A percentile compares a stretch with the other conserved stretches of the same genome.
Conservation (phyloP, 768 basidiomycete genomes). For the Melanogaster broomeanus region DNA sequence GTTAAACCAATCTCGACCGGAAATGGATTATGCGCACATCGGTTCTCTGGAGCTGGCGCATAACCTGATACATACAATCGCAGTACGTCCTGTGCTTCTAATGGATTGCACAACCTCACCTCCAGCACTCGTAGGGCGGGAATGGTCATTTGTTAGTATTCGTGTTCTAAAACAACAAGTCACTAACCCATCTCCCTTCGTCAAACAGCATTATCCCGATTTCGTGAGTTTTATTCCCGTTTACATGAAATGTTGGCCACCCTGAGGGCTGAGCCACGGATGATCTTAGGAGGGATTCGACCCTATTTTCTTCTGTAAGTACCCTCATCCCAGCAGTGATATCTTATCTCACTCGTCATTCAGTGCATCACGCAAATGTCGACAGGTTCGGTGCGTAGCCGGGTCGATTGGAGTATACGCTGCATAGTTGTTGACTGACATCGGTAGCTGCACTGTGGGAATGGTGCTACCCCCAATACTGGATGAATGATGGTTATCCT, state of each 20-base stretch:
- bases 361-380: conserved; percentile 27
- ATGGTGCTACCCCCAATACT: conserved; percentile 29
- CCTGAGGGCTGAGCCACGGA: neutral
- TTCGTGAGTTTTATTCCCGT: conserved; percentile 17
- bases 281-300: conserved; percentile 22
- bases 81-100: conserved; percentile 15
- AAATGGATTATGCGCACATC: conserved; percentile 1
- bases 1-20: conserved; percentile 15
- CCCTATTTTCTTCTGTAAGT: conserved; percentile 27
- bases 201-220: conserved; percentile 15
- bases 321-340: neutral
- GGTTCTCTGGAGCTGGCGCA: conserved; percentile 27
- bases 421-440: neutral
- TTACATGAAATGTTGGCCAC: too few species aligned
- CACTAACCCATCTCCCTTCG: neutral
- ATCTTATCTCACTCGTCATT: neutral
- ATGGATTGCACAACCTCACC: neutral
- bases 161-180: neutral
- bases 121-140: conserved; percentile 14
- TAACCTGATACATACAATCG: conserved; percentile 17
- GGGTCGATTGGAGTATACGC: neutral
- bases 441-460: conserved; percentile 29
- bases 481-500: conserved; percentile 27
- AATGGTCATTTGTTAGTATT: conserved; percentile 27
- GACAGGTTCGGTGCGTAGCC: conserved; percentile 26